Percentiles rank a stretch among this genome's conserved stretches.
phyloP scores from a whole-genome alignment of 164 flowering plant species.

The Nelumbo lutea region DNA sequence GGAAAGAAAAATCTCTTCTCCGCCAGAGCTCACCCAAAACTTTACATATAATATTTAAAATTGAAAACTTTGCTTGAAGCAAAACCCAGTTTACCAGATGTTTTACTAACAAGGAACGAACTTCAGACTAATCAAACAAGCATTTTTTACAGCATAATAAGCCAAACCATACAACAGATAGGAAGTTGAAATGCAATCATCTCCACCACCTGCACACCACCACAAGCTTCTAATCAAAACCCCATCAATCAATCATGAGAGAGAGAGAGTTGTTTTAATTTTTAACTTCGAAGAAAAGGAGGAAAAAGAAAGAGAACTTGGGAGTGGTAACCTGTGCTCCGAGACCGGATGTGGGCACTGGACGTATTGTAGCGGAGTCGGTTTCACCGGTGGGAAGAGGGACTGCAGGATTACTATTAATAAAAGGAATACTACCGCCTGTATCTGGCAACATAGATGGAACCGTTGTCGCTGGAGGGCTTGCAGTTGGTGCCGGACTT shows the following conservation, averaged over 20 bases:
- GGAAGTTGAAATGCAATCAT: conserved; percentile 24
- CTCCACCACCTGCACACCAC: conserved; percentile 43
- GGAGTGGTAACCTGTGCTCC: conserved; percentile 27
- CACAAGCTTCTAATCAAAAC: conserved; percentile 13
- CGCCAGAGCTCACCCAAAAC: not conserved
- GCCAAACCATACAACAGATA: conserved; percentile 25
- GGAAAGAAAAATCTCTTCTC: not conserved
- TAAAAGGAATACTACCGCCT: conserved; percentile 66
- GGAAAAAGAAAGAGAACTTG: not conserved
- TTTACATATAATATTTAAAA: not conserved
- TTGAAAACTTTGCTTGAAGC: not conserved
- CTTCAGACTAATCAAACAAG: not conserved
- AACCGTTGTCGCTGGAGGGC: conserved; percentile 19
- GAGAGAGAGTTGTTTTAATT: not conserved
- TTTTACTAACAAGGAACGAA: not conserved
- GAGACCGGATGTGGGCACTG: conserved; percentile 51
- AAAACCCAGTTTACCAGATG: not conserved
- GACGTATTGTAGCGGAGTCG: conserved; percentile 68
- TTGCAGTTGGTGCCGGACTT: conserved; percentile 27
- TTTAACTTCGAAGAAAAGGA: not conserved
- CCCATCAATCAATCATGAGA: conserved; percentile 1
- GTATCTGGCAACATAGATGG: conserved; percentile 36
- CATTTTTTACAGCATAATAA: conserved; percentile 20
- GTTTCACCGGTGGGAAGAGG: conserved; percentile 92
- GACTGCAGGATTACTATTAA: conserved; percentile 86